Evolutionary conservation across 192 early-diverging fungal species (phyloP), one percentile per base, ranked within the genome.

Genomic region (Backusella tarrabulga): DNA sequence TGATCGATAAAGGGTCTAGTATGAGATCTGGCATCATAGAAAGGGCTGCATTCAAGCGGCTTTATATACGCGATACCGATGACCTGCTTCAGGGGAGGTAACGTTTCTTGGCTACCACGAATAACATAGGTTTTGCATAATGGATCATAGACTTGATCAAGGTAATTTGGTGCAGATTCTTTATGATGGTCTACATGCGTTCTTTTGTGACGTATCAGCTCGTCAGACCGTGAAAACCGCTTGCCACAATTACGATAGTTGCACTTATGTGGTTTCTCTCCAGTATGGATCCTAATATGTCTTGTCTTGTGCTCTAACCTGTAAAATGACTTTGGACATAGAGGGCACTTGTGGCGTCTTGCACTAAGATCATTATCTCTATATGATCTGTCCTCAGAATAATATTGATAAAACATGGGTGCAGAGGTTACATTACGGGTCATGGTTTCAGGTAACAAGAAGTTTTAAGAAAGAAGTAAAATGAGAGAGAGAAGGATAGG

Each of bases 261-360:
- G 80, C 95, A 96, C 36, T 84, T 85, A 77, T 94, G 91, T 7
- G 95, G 95, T 69, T 91, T 91, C 84, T 96, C 95, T 70, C 95
- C 95, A 4, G 95, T 96, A 80, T 96, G 95, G 8, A 91, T 94
- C 76, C 92, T 90, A 74, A 93, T 90, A 74, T 96, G 95, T 26
- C 92, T 87, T 6, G 91, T 94, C 77, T 91, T 89, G 79, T 94
- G 93, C 82, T 93, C 93, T 21, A 92, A 85, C 36, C 93, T 89
- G 56, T 87, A 89, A 84, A 94, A 94, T n/a, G 88, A 87, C 83
- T 90, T 92, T 66, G 86, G 78, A 80, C 93, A 94, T 79, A 91
- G 88, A 8, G 88, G 88, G 79, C 93, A 94, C 68, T 90, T 85
- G 84, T 93, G 91, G 7, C 91, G 92, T 71, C 93, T 89, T 70